phyloP scores from a whole-genome alignment of 192 early-diverging fungal species.

The Backusella parvicylindrica region DNA sequence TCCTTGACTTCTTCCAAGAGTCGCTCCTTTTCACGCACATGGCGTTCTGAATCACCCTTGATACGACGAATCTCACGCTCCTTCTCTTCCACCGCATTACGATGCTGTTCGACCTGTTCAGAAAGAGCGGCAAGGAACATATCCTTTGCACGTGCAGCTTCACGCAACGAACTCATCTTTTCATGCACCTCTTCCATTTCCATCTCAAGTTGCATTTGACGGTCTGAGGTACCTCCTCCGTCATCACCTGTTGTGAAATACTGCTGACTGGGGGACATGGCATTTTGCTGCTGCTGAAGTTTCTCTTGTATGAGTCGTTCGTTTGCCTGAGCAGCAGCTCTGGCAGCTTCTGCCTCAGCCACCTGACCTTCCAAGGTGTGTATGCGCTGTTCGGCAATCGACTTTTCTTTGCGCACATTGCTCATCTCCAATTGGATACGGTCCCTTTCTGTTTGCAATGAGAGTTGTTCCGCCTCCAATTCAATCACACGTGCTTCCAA shows the following conservation, averaged over 20 bases:
- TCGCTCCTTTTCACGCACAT: constrained; percentile 31
- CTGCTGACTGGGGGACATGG: not conserved
- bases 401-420: constrained; percentile 33
- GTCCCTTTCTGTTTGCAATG: constrained; percentile 32
- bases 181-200: constrained; percentile 41
- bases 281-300: not conserved
- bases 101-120: constrained; percentile 32
- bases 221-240: not conserved
- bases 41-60: constrained; percentile 24
- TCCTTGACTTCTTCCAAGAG: constrained; percentile 22
- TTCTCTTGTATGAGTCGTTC: not conserved
- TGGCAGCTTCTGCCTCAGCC: constrained; percentile 28
- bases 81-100: constrained; percentile 35
- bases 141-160: constrained; percentile 38
- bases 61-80: constrained; percentile 33
- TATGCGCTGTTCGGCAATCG: constrained; percentile 37
- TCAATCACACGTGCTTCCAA: constrained; percentile 11
- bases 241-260: not conserved
- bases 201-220: constrained; percentile 23
- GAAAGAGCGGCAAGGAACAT: constrained; percentile 35
- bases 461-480: constrained; percentile 14
- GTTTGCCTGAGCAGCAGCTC: constrained; percentile 19
- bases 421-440: constrained; percentile 27
- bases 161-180: constrained; percentile 31
- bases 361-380: constrained; percentile 37